Percentiles rank a stretch among this genome's conserved stretches.
These are phyloP conservation scores for Oryza meridionalis DNA, from an alignment of 176 grass and related monocot genomes.

Conservation along the genomic window DNA sequence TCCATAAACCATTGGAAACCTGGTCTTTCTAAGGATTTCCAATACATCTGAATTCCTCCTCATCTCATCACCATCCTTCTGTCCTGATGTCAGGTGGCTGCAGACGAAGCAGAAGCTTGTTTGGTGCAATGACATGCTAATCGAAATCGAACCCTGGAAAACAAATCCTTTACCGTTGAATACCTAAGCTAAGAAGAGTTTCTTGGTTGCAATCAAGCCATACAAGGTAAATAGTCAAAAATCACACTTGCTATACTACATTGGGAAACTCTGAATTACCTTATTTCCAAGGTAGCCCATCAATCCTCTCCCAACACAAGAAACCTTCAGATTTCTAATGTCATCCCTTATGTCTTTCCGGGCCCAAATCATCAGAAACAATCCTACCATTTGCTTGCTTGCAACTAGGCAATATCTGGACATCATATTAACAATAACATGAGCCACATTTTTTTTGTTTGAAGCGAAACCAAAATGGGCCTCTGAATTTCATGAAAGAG, in stretches of 20 bases:
- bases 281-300: conserved; percentile 99
- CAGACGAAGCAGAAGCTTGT: conserved; percentile 99
- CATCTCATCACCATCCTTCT: conserved; percentile 95
- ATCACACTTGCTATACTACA: neutral
- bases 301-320: conserved; percentile 91
- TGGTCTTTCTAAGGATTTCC: conserved; percentile 91
- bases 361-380: conserved; percentile 95
- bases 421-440: conserved; percentile 4
- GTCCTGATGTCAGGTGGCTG: conserved; percentile 97
- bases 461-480: no score
- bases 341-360: conserved; percentile 76
- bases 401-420: conserved; percentile 86
- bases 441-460: neutral
- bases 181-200: conserved; percentile 47
- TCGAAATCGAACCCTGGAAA: conserved; percentile 97
- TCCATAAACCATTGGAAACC: conserved; percentile 83
- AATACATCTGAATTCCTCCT: conserved; percentile 88
- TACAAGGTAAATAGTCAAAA: neutral
- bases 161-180: conserved; percentile 48
- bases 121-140: conserved; percentile 99
- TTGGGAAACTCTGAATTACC: conserved; percentile 48
- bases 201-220: conserved; percentile 29
- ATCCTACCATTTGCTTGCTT: conserved; percentile 97
- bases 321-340: conserved; percentile 96
- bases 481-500: conserved; percentile 13